Conservation (phyloP, 352 stramenopile genomes). For the Stephanocyclus meneghinianus region DNA sequence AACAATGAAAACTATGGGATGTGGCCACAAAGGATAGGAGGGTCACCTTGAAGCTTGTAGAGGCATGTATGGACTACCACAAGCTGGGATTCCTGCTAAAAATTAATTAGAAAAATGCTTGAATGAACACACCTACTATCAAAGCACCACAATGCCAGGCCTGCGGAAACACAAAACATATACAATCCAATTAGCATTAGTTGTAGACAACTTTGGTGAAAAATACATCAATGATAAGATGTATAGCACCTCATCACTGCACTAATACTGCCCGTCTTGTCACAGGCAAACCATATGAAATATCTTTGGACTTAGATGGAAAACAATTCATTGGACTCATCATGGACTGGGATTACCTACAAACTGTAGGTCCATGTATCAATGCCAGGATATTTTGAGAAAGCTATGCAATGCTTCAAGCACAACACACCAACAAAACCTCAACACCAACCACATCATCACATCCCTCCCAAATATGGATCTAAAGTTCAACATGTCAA, state of each 20-base stretch:
- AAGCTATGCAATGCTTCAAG: constrained; percentile 13
- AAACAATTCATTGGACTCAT: constrained; percentile 37
- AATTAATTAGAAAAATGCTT: constrained; percentile 22
- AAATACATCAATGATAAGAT: no score
- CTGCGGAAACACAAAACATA: constrained; percentile 37
- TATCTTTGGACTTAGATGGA: constrained; percentile 21
- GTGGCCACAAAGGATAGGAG: not conserved
- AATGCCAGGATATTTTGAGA: constrained; percentile 33
- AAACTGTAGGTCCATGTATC: constrained; percentile 25
- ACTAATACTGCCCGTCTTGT: no score
- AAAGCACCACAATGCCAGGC: constrained; percentile 31
- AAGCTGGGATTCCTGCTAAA: constrained; percentile 21
- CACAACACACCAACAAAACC: not conserved
- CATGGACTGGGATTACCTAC: constrained; percentile 53
- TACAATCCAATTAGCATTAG: no score
- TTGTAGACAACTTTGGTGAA: no score
- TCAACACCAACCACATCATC: not conserved
- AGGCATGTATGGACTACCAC: constrained; percentile 24
- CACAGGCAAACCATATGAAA: no score
- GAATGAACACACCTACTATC: constrained; percentile 16
- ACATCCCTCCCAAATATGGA: constrained; percentile 3
- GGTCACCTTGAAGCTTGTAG: not conserved
- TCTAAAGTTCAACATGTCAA: constrained; percentile 7
- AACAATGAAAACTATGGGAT: constrained; percentile 10
- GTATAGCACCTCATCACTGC: no score